These are phyloP conservation scores for Symbiodinium natans DNA, from an alignment of 73 alveolate species.

Conservation along the genomic window DNA sequence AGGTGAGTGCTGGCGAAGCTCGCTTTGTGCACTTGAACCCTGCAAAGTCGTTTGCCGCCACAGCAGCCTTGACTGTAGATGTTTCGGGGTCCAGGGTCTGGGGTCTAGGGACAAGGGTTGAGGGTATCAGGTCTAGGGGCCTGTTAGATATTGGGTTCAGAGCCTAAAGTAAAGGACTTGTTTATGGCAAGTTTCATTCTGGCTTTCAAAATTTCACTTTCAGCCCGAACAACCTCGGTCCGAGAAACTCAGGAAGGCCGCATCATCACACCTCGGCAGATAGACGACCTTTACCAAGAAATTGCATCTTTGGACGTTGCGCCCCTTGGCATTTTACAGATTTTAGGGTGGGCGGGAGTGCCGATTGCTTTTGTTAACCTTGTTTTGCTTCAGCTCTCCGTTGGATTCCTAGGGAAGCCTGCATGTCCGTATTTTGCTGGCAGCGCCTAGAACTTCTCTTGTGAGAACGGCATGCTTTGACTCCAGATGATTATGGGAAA, in stretches of 20 bases:
- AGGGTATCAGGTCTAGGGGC: not conserved
- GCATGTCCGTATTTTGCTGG: no score
- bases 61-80: not conserved
- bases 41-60: constrained; percentile 5
- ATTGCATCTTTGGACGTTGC: not conserved
- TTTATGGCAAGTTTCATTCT: no score
- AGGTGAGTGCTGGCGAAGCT: not conserved
- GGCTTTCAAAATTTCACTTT: no score
- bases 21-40: not conserved
- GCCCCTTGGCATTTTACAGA: not conserved
- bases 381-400: no score
- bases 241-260: not conserved
- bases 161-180: no score
- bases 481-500: no score
- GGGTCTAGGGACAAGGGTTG: not conserved
- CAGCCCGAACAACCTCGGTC: not conserved
- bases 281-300: not conserved
- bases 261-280: constrained; percentile 20
- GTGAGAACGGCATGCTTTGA: no score
- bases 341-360: no score
- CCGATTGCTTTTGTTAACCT: no score
- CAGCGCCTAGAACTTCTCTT: no score
- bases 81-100: no score
- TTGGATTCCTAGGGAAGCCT: no score
- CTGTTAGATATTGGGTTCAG: not conserved